A percentile compares a stretch with the other conserved stretches of the same genome.
Evolutionary conservation across 2,329 filamentous ascomycete species (phyloP).

Genomic region (Monilinia aucupariae): DNA sequence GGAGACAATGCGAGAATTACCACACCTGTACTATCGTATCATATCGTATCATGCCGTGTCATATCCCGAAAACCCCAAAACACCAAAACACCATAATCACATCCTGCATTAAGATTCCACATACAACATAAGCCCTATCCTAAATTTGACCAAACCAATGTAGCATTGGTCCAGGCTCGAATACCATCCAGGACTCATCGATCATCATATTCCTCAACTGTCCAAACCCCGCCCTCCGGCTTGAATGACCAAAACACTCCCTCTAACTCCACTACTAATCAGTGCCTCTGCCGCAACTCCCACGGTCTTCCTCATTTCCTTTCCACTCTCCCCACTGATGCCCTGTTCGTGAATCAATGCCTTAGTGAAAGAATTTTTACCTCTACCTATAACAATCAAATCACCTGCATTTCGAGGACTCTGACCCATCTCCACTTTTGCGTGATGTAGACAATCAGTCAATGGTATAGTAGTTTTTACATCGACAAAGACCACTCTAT

Average conservation of each 20-base stretch:
- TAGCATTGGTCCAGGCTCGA: background rate
- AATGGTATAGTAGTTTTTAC: slow-evolving; percentile 40
- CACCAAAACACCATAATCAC: background rate
- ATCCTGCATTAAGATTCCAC: background rate
- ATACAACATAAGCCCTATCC: background rate
- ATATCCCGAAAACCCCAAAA: background rate
- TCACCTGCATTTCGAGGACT: slow-evolving; percentile 63
- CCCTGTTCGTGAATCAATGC: slow-evolving; percentile 19
- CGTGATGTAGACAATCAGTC: slow-evolving; percentile 43
- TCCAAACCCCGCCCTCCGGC: slow-evolving; percentile 38
- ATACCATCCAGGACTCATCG: background rate
- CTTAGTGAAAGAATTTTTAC: slow-evolving; percentile 27
- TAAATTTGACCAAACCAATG: background rate
- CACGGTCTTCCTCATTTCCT: slow-evolving; percentile 47
- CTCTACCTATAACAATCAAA: slow-evolving; percentile 60
- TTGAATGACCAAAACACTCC: slow-evolving; percentile 67
- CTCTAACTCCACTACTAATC: slow-evolving; percentile 53
- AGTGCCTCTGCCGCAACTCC: slow-evolving; percentile 56
- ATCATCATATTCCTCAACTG: background rate
- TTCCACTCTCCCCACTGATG: slow-evolving; percentile 29
- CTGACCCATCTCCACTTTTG: slow-evolving; percentile 54
- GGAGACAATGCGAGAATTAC: background rate
- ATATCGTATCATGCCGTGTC: background rate
- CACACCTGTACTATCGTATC: background rate
- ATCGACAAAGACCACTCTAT: slow-evolving; percentile 54